Conservation (phyloP, 768 basidiomycete genomes). For the Filobasidium wieringae region DNA sequence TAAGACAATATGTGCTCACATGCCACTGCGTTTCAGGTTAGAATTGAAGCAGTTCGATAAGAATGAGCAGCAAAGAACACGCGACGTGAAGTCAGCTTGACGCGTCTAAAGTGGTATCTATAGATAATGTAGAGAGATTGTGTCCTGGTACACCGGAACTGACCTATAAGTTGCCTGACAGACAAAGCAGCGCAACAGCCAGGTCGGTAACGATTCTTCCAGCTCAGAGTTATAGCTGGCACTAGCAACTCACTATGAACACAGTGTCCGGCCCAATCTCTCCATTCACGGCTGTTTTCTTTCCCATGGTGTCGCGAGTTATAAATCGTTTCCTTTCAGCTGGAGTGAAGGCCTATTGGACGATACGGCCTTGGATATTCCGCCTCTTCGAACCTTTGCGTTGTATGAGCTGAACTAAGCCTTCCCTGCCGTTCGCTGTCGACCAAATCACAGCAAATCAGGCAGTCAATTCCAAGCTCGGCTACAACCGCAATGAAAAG, state of each 20-base stretch:
- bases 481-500: background rate
- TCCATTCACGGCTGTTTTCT: slow-evolving; percentile 10
- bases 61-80: background rate
- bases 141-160: too few species aligned
- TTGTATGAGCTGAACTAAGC: too few species aligned
- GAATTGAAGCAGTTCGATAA: too few species aligned
- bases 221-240: background rate
- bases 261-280: slow-evolving; percentile 15
- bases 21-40: slow-evolving; percentile 25
- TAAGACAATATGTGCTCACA: slow-evolving; percentile 24
- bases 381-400: too few species aligned
- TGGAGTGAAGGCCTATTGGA: too few species aligned
- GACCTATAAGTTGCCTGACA: slow-evolving; percentile 11
- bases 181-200: background rate
- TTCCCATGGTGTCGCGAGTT: too few species aligned
- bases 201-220: background rate
- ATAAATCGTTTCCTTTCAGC: too few species aligned
- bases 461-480: too few species aligned
- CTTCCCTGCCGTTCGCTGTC: too few species aligned
- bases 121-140: too few species aligned
- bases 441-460: too few species aligned
- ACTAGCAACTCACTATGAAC: slow-evolving; percentile 11
- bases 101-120: background rate
- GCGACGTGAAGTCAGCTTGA: slow-evolving; percentile 3
- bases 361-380: too few species aligned